Base-by-base conservation (phyloP, 2,329 filamentous ascomycete species). In the Xylariaceae sp. region DNA sequence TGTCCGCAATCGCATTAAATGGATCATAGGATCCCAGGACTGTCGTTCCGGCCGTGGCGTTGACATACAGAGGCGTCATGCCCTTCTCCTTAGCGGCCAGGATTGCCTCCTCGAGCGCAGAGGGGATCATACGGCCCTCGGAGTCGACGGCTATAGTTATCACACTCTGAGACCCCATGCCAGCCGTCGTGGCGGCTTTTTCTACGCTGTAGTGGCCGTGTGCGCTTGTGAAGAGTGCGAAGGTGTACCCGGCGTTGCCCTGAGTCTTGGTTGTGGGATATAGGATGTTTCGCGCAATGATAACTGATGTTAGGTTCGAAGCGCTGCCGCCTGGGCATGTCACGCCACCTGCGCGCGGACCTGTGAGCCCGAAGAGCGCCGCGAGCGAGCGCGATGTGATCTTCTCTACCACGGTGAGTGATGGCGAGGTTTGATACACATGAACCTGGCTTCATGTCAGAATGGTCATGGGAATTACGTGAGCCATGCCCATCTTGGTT, bases 141-240 rank as follows among this genome's bases (percentile, higher is more conserved):
- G 74, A 72, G 72, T 97, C 90, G 18, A 96, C 85, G 3, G 89
- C 82, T 0, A 97, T 88, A 30, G 80, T 71, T 74, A 88, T 85
- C 30, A 96, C 92, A 63, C 85, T 85, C 17, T 80, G 77, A 34
- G 84, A 86, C 8, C 94, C 94, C 44, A 99, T 82, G 0, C 94
- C 94, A 68, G 88, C 88, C 70, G 93, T 88, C 71, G 93, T 88
- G n/a, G 92, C 92, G 2, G 92, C 92, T 76, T 97, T 97, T 70
- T 96, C 91, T 30, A 97, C 84, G 4, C 88, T 92, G 78, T 97
- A 99, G 78, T 97, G 94, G 0, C 93, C 92, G 73, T 97, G 92
- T 0, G 82, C 85, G 66, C 87, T 90, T 2, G 93, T 97, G 77
- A 97, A 97, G 57, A 97, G 76, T 17, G 91, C 88, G 68, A 97